Evolutionary conservation across 148 eudicot genomes (phyloP).

Genomic region (Rhododendron williamsianum): DNA sequence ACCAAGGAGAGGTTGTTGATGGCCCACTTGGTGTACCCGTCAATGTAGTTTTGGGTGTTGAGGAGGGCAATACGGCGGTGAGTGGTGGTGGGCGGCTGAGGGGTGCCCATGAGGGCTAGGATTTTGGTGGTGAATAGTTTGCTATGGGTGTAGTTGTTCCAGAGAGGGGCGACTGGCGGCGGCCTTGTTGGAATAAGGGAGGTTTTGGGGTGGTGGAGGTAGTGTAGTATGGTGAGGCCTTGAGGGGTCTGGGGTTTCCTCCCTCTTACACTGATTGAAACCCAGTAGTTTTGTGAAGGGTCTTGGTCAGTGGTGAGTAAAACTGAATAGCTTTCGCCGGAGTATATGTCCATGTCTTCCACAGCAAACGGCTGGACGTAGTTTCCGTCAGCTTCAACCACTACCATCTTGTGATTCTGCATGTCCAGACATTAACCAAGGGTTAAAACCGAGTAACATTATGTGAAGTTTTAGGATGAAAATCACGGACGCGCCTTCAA

Average conservation of each 20-base stretch:
- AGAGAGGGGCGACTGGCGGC: conserved; percentile 56
- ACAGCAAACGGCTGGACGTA: conserved; percentile 55
- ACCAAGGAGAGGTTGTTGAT: conserved; percentile 70
- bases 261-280: conserved; percentile 63
- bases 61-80: conserved; percentile 50
- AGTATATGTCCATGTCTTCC: conserved; percentile 72
- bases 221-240: conserved; percentile 59
- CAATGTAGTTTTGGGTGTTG: conserved; percentile 59
- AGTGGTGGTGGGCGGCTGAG: conserved; percentile 31
- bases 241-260: conserved; percentile 65
- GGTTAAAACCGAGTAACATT: not conserved
- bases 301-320: conserved; percentile 57
- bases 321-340: conserved; percentile 86
- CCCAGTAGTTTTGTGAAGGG: conserved; percentile 63
- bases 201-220: conserved; percentile 22
- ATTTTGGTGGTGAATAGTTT: conserved; percentile 47
- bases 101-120: conserved; percentile 42
- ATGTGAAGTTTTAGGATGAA: not conserved
- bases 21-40: conserved; percentile 72
- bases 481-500: not conserved
- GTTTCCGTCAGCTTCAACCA: conserved; percentile 92
- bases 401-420: conserved; percentile 67
- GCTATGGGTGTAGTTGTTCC: conserved; percentile 59
- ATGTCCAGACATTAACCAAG: not conserved
- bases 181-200: conserved; percentile 37